These are phyloP conservation scores for Termitomyces sp. DNA, from an alignment of 1,284 basidiomycete species.

Conservation along the genomic window DNA sequence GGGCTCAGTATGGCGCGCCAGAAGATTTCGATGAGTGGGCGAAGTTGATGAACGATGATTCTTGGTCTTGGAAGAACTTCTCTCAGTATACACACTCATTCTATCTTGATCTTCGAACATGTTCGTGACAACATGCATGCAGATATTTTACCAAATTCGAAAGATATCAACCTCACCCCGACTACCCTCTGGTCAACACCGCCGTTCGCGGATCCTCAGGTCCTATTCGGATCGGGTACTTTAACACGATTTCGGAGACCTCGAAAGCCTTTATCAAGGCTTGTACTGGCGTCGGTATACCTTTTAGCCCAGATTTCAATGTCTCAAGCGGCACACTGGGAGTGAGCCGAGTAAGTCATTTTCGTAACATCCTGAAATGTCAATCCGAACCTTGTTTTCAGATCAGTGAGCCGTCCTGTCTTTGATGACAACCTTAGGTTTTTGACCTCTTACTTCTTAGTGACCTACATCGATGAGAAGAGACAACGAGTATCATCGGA, in stretches of 20 bases:
- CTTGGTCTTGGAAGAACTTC: conserved; percentile 54
- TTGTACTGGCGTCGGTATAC: conserved; percentile 43
- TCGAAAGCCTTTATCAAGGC: conserved; percentile 43
- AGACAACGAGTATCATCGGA: conserved; percentile 55
- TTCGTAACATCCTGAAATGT: background rate
- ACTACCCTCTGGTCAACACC: conserved; percentile 42
- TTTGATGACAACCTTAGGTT: background rate
- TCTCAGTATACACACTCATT: conserved; percentile 28
- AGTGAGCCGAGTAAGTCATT: conserved; percentile 42
- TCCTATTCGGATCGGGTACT: conserved; percentile 44
- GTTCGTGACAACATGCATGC: background rate
- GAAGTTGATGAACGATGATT: conserved; percentile 39
- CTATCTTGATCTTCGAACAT: background rate
- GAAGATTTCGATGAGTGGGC: conserved; percentile 64
- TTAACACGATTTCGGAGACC: conserved; percentile 29
- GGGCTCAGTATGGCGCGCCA: conserved; percentile 57
- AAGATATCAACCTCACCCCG: conserved; percentile 40
- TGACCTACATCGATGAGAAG: conserved; percentile 55
- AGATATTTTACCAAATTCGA: conserved; percentile 65
- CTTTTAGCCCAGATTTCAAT: conserved; percentile 46
- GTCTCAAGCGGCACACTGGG: conserved; percentile 44
- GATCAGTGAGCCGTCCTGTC: conserved; percentile 31
- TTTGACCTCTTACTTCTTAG: conserved; percentile 25
- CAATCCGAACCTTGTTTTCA: conserved; percentile 13
- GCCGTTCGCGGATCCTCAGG: conserved; percentile 42